Evolutionary conservation across 345 rosid species (phyloP).

Genomic region (Eucalyptus cloeziana): DNA sequence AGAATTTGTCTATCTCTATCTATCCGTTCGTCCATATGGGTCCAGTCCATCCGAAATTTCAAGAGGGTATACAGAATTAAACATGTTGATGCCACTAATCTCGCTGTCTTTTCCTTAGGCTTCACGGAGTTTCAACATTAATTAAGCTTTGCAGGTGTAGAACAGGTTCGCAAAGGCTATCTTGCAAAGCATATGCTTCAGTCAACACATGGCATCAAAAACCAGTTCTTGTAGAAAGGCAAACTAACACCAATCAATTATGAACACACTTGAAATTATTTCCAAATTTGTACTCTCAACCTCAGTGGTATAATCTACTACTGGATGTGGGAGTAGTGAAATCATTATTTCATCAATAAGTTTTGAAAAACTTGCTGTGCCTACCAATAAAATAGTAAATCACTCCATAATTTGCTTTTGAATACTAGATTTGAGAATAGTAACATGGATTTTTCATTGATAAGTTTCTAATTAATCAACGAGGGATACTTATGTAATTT

Average conservation of each 20-base stretch:
- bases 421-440: not conserved
- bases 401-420: not conserved
- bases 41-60: not conserved
- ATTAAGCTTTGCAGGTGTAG: not conserved
- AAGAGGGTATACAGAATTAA: not conserved
- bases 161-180: no score
- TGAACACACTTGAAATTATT: not conserved
- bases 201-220: no score
- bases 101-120: not conserved
- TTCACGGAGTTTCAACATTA: not conserved
- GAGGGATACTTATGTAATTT: not conserved
- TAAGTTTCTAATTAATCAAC: not conserved
- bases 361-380: not conserved
- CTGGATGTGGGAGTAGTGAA: not conserved
- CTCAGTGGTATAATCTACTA: not conserved
- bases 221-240: not conserved
- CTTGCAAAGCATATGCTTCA: no score
- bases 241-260: not conserved
- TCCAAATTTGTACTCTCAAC: not conserved
- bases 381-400: no score
- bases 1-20: not conserved
- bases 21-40: accelerated
- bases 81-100: not conserved
- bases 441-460: not conserved
- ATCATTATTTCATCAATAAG: not conserved